A percentile compares a stretch with the other conserved stretches of the same genome.
Evolutionary conservation across 116 monocot species (phyloP).

Genomic region (Iris pallida): DNA sequence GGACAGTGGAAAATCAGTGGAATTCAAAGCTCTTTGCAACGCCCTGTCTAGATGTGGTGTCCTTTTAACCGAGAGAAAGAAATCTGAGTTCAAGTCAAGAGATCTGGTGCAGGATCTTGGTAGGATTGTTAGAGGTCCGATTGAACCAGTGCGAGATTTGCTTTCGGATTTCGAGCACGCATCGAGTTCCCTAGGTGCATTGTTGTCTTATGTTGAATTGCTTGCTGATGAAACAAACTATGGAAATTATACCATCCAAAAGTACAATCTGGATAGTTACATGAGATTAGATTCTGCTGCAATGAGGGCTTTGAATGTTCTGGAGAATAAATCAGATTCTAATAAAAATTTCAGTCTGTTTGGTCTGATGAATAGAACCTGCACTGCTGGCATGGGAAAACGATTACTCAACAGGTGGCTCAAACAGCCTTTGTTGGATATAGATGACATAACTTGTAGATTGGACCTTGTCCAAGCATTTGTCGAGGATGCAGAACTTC

Average conservation of each 20-base stretch:
- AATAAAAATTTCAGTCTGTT: slow-evolving; percentile 98
- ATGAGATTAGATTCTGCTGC: slow-evolving; percentile 99
- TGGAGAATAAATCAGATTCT: slow-evolving; percentile 85
- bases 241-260: slow-evolving; percentile 76
- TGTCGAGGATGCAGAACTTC: slow-evolving; percentile 77
- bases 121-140: slow-evolving; percentile 73
- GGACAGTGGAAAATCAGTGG: slow-evolving; percentile 58
- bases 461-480: slow-evolving; percentile 92
- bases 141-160: slow-evolving; percentile 85
- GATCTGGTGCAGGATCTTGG: slow-evolving; percentile 92
- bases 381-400: slow-evolving; percentile 98
- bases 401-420: slow-evolving; percentile 89
- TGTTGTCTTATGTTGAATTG: slow-evolving; percentile 78
- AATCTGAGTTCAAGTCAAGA: slow-evolving; percentile 85
- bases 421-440: slow-evolving; percentile 86
- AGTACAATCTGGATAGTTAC: slow-evolving; percentile 74
- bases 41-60: slow-evolving; percentile 66
- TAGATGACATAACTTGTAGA: slow-evolving; percentile 68
- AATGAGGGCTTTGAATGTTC: slow-evolving; percentile 80
- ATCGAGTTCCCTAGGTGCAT: slow-evolving; percentile 73
- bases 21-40: slow-evolving; percentile 49
- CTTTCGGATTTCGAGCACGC: slow-evolving; percentile 75
- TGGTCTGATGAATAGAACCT: slow-evolving; percentile 95
- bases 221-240: slow-evolving; percentile 83
- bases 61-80: slow-evolving; percentile 84